These are phyloP conservation scores for Bjerkandera adusta DNA, from an alignment of 1,284 basidiomycete genomes.

Conservation along the genomic window DNA sequence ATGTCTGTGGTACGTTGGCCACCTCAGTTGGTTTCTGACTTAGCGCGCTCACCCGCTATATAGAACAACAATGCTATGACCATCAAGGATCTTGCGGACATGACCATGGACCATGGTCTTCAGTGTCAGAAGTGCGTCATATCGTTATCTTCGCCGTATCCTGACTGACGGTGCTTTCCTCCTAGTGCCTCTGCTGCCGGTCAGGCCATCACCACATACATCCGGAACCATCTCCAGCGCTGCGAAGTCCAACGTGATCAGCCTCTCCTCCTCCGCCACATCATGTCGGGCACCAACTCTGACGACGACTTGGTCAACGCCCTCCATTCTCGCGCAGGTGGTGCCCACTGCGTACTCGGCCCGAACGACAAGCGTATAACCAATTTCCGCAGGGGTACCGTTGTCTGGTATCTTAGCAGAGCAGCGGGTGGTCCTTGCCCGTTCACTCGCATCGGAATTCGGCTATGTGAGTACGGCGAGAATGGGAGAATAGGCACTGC, in stretches of 20 bases:
- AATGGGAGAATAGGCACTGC: conserved; percentile 37
- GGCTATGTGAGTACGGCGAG: conserved; percentile 63
- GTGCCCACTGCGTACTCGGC: conserved; percentile 49
- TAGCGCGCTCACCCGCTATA: conserved; percentile 10
- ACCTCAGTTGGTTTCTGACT: conserved; percentile 9
- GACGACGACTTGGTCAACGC: conserved; percentile 75
- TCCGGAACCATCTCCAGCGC: conserved; percentile 66
- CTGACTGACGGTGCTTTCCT: conserved; percentile 8
- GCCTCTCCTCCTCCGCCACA: conserved; percentile 69
- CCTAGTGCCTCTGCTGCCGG: conserved; percentile 68
- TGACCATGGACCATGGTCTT: conserved; percentile 60
- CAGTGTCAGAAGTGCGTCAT: conserved; percentile 68
- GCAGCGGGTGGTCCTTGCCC: conserved; percentile 73
- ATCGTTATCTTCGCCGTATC: conserved; percentile 1
- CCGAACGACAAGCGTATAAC: conserved; percentile 52
- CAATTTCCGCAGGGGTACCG: conserved; percentile 75
- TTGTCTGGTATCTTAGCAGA: conserved; percentile 75
- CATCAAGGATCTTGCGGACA: conserved; percentile 76
- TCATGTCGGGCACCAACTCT: conserved; percentile 62
- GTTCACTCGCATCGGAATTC: conserved; percentile 67
- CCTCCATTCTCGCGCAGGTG: conserved; percentile 65
- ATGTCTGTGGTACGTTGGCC: conserved; percentile 60
- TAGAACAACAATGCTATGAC: conserved; percentile 80
- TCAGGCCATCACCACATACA: conserved; percentile 77
- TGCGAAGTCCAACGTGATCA: conserved; percentile 69